A percentile compares a stretch with the other conserved stretches of the same genome.
Evolutionary conservation across 2,329 filamentous ascomycete species (phyloP).

Genomic region (Colletotrichum tabaci): DNA sequence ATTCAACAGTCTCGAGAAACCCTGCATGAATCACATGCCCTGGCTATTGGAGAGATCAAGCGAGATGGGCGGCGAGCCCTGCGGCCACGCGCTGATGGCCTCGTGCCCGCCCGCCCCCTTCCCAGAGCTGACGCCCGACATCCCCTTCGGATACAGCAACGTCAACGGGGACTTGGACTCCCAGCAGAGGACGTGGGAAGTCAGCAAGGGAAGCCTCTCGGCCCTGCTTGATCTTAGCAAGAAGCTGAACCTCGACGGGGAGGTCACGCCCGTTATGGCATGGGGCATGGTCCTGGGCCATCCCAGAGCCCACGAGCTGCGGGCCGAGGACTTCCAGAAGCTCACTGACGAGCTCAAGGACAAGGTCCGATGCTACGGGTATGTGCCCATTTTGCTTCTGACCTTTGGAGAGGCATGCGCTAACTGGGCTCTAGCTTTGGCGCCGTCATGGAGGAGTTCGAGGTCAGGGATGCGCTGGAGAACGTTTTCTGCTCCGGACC

Average conservation of each 20-base stretch:
- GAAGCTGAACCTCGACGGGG: conserved; percentile 85
- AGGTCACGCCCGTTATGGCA: conserved; percentile 96
- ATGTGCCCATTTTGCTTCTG: conserved; percentile 54
- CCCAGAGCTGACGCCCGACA: conserved; percentile 62
- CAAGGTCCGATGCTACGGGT: conserved; percentile 96
- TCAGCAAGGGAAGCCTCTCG: conserved; percentile 81
- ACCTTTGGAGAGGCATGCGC: not conserved
- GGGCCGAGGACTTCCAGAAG: conserved; percentile 76
- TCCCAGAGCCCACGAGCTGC: conserved; percentile 77
- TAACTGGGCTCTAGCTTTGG: conserved; percentile 64
- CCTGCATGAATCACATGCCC: conserved; percentile 93
- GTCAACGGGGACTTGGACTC: conserved; percentile 58
- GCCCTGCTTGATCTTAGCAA: conserved; percentile 89
- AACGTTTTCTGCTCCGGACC: conserved; percentile 69
- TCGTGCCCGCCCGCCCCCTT: conserved; percentile 83
- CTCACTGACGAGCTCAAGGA: conserved; percentile 81
- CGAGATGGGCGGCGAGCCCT: conserved; percentile 76
- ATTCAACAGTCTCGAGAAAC: conserved; percentile 83
- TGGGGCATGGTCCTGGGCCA: conserved; percentile 86
- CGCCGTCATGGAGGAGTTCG: conserved; percentile 76
- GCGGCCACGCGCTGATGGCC: conserved; percentile 94
- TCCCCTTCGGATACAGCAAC: conserved; percentile 67
- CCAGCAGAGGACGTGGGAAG: conserved; percentile 83
- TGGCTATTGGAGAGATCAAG: conserved; percentile 76
- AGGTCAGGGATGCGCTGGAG: conserved; percentile 83